Conservation (phyloP, 306 rosid species). For the Fagus sylvatica region DNA sequence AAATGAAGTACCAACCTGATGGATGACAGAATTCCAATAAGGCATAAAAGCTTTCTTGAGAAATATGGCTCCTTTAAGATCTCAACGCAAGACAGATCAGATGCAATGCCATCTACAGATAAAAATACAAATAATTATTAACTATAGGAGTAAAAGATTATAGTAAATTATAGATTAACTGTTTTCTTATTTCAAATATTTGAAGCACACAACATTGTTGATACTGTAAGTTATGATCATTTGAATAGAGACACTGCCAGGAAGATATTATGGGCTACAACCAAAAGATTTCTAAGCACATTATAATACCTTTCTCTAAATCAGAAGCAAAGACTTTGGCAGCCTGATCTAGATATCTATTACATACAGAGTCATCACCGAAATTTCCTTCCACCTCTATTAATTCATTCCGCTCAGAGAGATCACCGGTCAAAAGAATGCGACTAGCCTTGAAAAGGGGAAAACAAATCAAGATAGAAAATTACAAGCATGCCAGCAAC, state of each 20-base stretch:
- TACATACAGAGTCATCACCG: conserved; percentile 54
- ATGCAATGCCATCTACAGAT: conserved; percentile 42
- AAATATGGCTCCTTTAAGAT: conserved; percentile 71
- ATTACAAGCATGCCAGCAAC: conserved; percentile 18
- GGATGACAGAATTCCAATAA: conserved; percentile 73
- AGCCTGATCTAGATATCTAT: conserved; percentile 62
- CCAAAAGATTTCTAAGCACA: conserved; percentile 17
- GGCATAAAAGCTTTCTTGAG: conserved; percentile 74
- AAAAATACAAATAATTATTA: conserved; percentile 23
- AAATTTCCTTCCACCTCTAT: conserved; percentile 67
- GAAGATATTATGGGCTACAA: conserved; percentile 8
- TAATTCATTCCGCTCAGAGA: conserved; percentile 64
- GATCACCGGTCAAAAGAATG: conserved; percentile 65
- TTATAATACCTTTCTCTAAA: conserved; percentile 55
- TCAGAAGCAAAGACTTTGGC: conserved; percentile 50
- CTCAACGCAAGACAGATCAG: conserved; percentile 55
- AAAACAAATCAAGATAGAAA: conserved; percentile 28
- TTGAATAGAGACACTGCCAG: conserved; percentile 8
- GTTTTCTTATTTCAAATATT: neutral
- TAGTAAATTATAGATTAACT: conserved; percentile 5
- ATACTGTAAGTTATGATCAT: neutral
- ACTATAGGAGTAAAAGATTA: conserved; percentile 14
- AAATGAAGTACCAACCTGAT: conserved; percentile 56
- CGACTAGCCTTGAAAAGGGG: conserved; percentile 58
- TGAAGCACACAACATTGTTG: neutral